Percentiles rank a stretch among this genome's conserved stretches.
Conservation (phyloP, 2,329 filamentous ascomycete genomes). For the Orbilia quercus region DNA sequence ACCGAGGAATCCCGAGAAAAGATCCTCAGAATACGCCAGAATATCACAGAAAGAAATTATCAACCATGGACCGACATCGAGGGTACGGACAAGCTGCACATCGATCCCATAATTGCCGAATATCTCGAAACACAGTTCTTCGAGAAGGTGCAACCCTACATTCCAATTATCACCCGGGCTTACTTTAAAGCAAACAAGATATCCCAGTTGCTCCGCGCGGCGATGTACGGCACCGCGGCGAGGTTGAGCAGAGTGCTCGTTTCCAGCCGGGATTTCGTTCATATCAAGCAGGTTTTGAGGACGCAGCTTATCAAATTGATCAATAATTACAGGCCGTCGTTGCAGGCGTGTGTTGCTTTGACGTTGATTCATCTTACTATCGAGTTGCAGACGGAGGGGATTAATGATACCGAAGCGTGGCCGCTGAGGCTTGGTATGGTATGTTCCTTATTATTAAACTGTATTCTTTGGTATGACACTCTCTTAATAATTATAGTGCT, state of each 20-base stretch:
- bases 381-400: constrained; percentile 58
- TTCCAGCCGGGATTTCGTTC: constrained; percentile 58
- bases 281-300: constrained; percentile 58
- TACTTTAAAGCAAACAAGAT: constrained; percentile 57
- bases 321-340: constrained; percentile 57
- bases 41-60: constrained; percentile 56
- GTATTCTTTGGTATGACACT: constrained; percentile 1
- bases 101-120: constrained; percentile 56
- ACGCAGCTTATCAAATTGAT: constrained; percentile 57
- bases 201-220: constrained; percentile 56
- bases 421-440: constrained; percentile 58
- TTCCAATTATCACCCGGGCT: constrained; percentile 57
- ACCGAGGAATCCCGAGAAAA: constrained; percentile 52
- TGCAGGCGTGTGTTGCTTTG: constrained; percentile 58
- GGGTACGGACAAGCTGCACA: constrained; percentile 56
- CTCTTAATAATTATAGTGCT: constrained; percentile 6
- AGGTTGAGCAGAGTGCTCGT: constrained; percentile 57
- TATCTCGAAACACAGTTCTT: constrained; percentile 58
- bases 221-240: constrained; percentile 59
- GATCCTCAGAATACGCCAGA: constrained; percentile 57
- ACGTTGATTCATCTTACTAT: constrained; percentile 58
- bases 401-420: constrained; percentile 59
- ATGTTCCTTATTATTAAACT: constrained; percentile 17
- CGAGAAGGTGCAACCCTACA: constrained; percentile 58
- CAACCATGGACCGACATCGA: constrained; percentile 56